A percentile compares a stretch with the other conserved stretches of the same genome.
phyloP scores from a whole-genome alignment of 495 filamentous ascomycete genomes.

The Lineolata rhizophorae region DNA sequence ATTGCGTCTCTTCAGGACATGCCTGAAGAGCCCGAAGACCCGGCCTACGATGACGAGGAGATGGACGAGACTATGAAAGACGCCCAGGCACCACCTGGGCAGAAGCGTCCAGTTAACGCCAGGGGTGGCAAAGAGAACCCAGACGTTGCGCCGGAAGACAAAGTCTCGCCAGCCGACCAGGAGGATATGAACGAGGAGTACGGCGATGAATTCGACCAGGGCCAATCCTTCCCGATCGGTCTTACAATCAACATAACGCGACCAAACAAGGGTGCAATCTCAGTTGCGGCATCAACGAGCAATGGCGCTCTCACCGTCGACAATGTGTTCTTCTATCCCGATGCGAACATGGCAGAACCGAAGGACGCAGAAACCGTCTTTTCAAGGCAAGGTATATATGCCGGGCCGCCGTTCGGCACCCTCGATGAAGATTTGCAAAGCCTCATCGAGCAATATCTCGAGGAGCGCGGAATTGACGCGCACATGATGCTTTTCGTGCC shows the following conservation, averaged over 20 bases:
- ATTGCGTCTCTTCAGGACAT: slow-evolving; percentile 71
- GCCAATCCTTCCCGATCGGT: slow-evolving; percentile 51
- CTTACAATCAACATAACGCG: slow-evolving; percentile 78
- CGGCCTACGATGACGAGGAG: slow-evolving; percentile 22
- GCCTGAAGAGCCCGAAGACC: slow-evolving; percentile 34
- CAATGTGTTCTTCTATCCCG: slow-evolving; percentile 69
- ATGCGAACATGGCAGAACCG: slow-evolving; percentile 45
- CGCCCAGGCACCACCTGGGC: slow-evolving; percentile 6
- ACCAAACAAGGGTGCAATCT: slow-evolving; percentile 47
- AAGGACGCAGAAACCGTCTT: slow-evolving; percentile 45
- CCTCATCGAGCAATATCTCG: slow-evolving; percentile 78
- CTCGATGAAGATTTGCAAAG: slow-evolving; percentile 90
- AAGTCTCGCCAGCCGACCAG: slow-evolving; percentile 33
- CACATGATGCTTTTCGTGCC: slow-evolving; percentile 75
- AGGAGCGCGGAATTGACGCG: slow-evolving; percentile 80
- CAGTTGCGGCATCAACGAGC: slow-evolving; percentile 70
- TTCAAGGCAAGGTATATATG: slow-evolving; percentile 55
- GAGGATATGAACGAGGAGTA: slow-evolving; percentile 19
- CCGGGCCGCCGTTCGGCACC: slow-evolving; percentile 80
- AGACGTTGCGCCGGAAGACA: slow-evolving; percentile 34
- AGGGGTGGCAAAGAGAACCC: slow-evolving; percentile 28
- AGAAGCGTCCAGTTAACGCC: slow-evolving; percentile 10
- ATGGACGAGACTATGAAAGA: slow-evolving; percentile 6
- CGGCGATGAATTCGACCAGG: slow-evolving; percentile 20
- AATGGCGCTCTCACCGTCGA: slow-evolving; percentile 78